A percentile compares a stretch with the other conserved stretches of the same genome.
These are phyloP conservation scores for Glycine tomentella DNA, from an alignment of 306 rosid species.

Conservation along the genomic window DNA sequence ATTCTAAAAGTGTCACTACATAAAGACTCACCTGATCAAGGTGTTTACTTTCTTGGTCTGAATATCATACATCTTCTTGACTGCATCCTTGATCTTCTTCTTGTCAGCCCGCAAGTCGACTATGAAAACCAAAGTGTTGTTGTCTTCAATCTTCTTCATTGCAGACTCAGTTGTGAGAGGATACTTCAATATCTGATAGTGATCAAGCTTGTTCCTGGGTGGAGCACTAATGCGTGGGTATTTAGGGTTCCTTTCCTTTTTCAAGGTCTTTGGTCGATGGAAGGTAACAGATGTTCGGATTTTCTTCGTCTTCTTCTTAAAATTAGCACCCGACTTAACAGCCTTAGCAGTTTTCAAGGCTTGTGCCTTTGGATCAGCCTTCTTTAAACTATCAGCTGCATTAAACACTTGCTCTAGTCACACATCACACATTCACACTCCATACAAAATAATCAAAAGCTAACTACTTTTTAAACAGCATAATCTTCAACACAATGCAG, in stretches of 20 bases:
- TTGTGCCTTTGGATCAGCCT: constrained; percentile 61
- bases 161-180: constrained; percentile 94
- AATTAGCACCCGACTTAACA: constrained; percentile 58
- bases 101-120: constrained; percentile 92
- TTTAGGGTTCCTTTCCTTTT: constrained; percentile 77
- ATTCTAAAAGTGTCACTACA: not conserved
- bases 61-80: constrained; percentile 89
- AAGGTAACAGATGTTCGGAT: constrained; percentile 65
- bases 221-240: constrained; percentile 88
- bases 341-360: constrained; percentile 73
- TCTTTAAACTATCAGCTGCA: constrained; percentile 65
- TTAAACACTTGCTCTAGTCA: not conserved
- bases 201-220: constrained; percentile 90
- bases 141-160: constrained; percentile 93
- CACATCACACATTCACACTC: not conserved
- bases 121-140: constrained; percentile 85
- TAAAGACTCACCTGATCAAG: constrained; percentile 69
- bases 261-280: constrained; percentile 76
- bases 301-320: constrained; percentile 69
- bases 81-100: constrained; percentile 90
- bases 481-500: not conserved
- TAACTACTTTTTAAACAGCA: not conserved
- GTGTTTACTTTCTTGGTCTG: constrained; percentile 92
- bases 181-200: constrained; percentile 74
- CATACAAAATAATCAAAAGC: not conserved